Conservation (phyloP, 495 filamentous ascomycete genomes). For the Glarea lozoyensis region DNA sequence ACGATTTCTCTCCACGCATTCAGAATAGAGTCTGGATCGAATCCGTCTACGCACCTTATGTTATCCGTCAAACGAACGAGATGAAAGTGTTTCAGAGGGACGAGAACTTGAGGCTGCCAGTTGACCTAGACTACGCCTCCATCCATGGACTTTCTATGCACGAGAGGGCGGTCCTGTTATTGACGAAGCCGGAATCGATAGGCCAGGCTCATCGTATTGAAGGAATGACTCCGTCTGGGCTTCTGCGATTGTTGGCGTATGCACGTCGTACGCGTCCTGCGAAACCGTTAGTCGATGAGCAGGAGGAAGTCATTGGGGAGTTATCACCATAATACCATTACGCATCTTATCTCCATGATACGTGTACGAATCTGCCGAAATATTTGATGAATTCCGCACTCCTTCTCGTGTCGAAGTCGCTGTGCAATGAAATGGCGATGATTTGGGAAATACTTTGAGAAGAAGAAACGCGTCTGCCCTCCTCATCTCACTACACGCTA, state of each 20-base stretch:
- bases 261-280: slow-evolving; percentile 23
- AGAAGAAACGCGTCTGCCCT: no score
- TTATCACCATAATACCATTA: not conserved
- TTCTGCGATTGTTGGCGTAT: slow-evolving; percentile 45
- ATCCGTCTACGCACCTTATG: slow-evolving; percentile 75
- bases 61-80: slow-evolving; percentile 55
- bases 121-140: slow-evolving; percentile 65
- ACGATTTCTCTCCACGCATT: slow-evolving; percentile 43
- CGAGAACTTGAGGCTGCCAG: slow-evolving; percentile 63
- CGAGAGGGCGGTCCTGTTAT: slow-evolving; percentile 61
- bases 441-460: no score
- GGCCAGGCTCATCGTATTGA: slow-evolving; percentile 86
- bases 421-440: no score
- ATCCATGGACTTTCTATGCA: slow-evolving; percentile 69
- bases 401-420: no score
- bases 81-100: slow-evolving; percentile 62
- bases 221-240: slow-evolving; percentile 58
- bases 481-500: no score
- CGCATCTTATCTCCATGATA: no score
- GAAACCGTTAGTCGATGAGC: slow-evolving; percentile 8
- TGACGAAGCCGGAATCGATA: slow-evolving; percentile 67
- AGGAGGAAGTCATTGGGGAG: not conserved
- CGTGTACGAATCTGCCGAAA: no score
- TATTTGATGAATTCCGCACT: no score
- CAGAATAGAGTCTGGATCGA: slow-evolving; percentile 67